phyloP scores from a whole-genome alignment of 1,139 yeast genomes.

The Candida glucosophila region DNA sequence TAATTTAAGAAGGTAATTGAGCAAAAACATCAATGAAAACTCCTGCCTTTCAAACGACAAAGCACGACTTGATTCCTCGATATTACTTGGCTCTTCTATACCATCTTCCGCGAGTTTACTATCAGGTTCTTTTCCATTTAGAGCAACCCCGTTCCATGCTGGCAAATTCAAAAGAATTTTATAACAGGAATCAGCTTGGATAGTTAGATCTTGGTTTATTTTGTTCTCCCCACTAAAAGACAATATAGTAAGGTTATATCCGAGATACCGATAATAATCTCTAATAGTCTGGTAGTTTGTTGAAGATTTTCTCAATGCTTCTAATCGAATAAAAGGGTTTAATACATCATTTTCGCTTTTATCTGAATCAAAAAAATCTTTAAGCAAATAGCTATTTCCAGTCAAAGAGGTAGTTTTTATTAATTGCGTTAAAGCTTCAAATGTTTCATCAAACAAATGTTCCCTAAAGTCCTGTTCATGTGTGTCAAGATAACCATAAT shows the following conservation, averaged over 20 bases:
- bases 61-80: not conserved
- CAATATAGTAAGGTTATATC: conserved; percentile 19
- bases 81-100: too few species aligned
- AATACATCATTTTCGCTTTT: conserved; percentile 5
- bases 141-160: conserved; percentile 15
- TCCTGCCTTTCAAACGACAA: conserved; percentile 25
- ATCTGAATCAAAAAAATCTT: conserved; percentile 9
- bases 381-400: conserved; percentile 15
- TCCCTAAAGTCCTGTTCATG: too few species aligned
- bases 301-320: conserved; percentile 9
- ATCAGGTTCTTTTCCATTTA: conserved; percentile 5
- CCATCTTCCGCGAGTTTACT: not conserved
- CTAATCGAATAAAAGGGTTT: conserved; percentile 16
- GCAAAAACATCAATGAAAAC: conserved; percentile 21
- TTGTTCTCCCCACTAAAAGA: conserved; percentile 8
- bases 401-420: conserved; percentile 14
- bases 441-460: conserved; percentile 4
- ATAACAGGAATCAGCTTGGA: conserved; percentile 19
- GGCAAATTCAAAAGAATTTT: conserved; percentile 18
- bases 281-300: conserved; percentile 15
- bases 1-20: conserved; percentile 18
- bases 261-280: conserved; percentile 21
- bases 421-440: conserved; percentile 14
- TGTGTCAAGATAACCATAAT: too few species aligned
- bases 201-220: conserved; percentile 7